phyloP scores from a whole-genome alignment of 805 yeast species.

The Maudiozyma barnettii region DNA sequence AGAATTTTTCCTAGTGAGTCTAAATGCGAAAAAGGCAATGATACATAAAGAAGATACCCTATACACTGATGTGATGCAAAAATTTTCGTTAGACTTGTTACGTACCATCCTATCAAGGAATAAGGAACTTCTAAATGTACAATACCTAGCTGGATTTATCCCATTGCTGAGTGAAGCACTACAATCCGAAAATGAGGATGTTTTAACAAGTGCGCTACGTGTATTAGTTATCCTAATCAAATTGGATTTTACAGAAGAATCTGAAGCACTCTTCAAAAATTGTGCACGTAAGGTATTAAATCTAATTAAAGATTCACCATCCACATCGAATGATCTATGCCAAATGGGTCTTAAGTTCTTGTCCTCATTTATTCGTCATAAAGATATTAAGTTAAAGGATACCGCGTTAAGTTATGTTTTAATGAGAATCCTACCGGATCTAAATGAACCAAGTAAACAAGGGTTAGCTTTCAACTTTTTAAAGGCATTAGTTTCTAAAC shows the following conservation, averaged over 20 bases:
- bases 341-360: conserved; percentile 71
- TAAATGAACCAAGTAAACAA: conserved; percentile 83
- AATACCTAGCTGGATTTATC: conserved; percentile 60
- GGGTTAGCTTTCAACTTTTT: conserved; percentile 80
- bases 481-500: conserved; percentile 66
- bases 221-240: conserved; percentile 51
- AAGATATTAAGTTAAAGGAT: conserved; percentile 56
- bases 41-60: conserved; percentile 48
- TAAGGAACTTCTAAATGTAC: conserved; percentile 46
- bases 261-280: conserved; percentile 40
- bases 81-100: conserved; percentile 67
- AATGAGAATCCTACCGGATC: conserved; percentile 68
- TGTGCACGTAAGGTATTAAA: conserved; percentile 53
- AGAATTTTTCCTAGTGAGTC: conserved; percentile 65
- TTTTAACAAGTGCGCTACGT: conserved; percentile 58
- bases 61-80: conserved; percentile 55
- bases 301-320: conserved; percentile 64
- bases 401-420: conserved; percentile 66
- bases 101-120: conserved; percentile 62
- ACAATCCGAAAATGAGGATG: conserved; percentile 62
- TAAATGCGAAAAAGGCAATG: conserved; percentile 48
- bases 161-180: conserved; percentile 60
- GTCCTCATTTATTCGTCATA: conserved; percentile 62
- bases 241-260: conserved; percentile 48
- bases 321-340: conserved; percentile 67